These are phyloP conservation scores for Halophytophthora polymorphica DNA, from an alignment of 352 stramenopile genomes.

Conservation along the genomic window DNA sequence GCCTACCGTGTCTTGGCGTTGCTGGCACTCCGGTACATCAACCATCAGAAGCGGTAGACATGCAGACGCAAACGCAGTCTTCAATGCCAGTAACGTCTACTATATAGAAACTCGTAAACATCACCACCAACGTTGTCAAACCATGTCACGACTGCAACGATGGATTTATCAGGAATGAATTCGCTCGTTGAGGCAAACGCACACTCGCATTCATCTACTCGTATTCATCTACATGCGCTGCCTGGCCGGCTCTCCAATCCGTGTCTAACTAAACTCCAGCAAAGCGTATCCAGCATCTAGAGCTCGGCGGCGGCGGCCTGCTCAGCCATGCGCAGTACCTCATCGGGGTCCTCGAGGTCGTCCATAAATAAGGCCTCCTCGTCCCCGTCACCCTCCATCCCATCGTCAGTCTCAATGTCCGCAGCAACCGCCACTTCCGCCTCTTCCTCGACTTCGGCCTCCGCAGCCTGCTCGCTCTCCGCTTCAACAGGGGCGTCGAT, in stretches of 20 bases:
- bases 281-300: slow-evolving; percentile 3
- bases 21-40: slow-evolving; percentile 32
- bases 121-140: too few relatives aligned
- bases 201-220: too few relatives aligned
- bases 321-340: slow-evolving; percentile 30
- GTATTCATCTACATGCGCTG: too few relatives aligned
- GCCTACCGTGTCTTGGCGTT: slow-evolving; percentile 23
- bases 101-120: too few relatives aligned
- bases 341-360: slow-evolving; percentile 23
- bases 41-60: slow-evolving; percentile 19
- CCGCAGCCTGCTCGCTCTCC: not conserved
- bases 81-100: too few relatives aligned
- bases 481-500: not conserved
- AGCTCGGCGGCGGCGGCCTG: slow-evolving; percentile 23
- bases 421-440: too few relatives aligned
- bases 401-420: too few relatives aligned
- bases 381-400: slow-evolving; percentile 8
- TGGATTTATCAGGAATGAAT: too few relatives aligned
- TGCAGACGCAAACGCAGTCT: too few relatives aligned
- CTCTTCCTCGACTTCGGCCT: not conserved
- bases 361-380: slow-evolving; percentile 34
- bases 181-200: too few relatives aligned
- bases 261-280: not conserved
- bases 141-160: too few relatives aligned
- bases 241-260: not conserved